Evolutionary conservation across 1,284 basidiomycete species (phyloP), one percentile per base, ranked within the genome.

Genomic region (Trametes polyzona): DNA sequence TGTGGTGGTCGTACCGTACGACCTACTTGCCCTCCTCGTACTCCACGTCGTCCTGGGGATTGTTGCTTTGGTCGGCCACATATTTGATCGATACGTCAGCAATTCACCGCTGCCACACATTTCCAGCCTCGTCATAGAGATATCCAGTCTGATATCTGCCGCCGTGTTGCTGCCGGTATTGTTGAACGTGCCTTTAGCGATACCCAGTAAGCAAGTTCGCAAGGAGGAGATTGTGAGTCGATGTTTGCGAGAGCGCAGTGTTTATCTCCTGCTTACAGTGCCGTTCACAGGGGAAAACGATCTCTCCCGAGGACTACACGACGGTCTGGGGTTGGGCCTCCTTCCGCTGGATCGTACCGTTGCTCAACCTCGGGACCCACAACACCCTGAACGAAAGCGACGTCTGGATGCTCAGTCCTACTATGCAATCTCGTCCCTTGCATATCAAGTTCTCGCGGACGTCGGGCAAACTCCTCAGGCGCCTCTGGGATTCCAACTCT

Each of bases 251-350:
- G n/a, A n/a, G n/a, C n/a, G n/a, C n/a, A n/a, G n/a, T n/a, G 23
- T 42, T 33, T 17, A 27, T 17, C n/a, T n/a, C 16, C 37, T 32
- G 11, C 36, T n/a, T 30, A 17, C 55, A 19, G 29, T 41, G 39
- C 41, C 36, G 30, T 46, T 35, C 35, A 24, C 49, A 87, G 85
- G 84, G 83, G 7, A 66, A 72, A 52, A 70, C 78, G 17, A 66
- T 87, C 37, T 77, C 82, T 0, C 84, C 84, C 0, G 93, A 96
- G 69, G 92, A 95, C 67, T 86, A 87, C 61, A 88, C 89, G 4
- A 80, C 85, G 0, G 76, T 95, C 0, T 87, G 81, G 74, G 80
- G 83, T 5, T 94, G 92, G 89, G 73, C 90, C n/a, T 86, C 88
- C 0, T 95, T 95, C 73, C 74, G 69, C 26, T 95, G 93, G 93